Base-by-base conservation (phyloP, 73 alveolate genomes). In the Paramecium sexaurelia region DNA sequence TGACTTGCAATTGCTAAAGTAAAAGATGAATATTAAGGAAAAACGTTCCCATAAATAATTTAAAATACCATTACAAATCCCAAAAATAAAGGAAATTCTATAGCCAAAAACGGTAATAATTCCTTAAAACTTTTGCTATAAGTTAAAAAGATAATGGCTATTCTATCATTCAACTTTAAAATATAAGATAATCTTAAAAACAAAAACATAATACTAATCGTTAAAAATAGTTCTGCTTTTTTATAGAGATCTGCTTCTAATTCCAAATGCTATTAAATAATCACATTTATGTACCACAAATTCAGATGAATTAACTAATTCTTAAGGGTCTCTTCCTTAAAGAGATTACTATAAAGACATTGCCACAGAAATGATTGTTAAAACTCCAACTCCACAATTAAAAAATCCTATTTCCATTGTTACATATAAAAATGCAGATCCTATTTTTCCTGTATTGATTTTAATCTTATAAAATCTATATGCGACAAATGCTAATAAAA, bases 41-140 rank as follows among this genome's bases (percentile, higher is more conserved):
- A 78, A 2, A 43, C 40, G 41, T 78, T 40, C 13, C 90, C 90
- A 78, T 29, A 78, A 22, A 78, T 32, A 40, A 78, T 45, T 78
- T 37, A 45, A 78, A 78, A 78, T 19, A 78, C 90, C 43, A 78
- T 41, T 5, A 43, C 71, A 43, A 78, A 78, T 37, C 90, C 90
- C 6, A 78, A 24, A 43, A 78, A 78, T 37, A 78, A 43, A 2
- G 90, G 90, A 41, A 78, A 41, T 24, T 78, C 43, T 24, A 78
- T 78, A 41, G 90, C 68, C 55, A 78, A 78, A 78, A 78, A 78
- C 3, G 90, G 61, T 13, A 78, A 24, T 5, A 78, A 43, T 78
- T 78, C 90, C 17, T 78, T 78, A 78, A 78, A 78, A 13, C 75
- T 40, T 78, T 78, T 78, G 24, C 73, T 41, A 20, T 41, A 78